Base-by-base conservation (phyloP, 805 yeast species). In the Spathaspora hagerdaliae region DNA sequence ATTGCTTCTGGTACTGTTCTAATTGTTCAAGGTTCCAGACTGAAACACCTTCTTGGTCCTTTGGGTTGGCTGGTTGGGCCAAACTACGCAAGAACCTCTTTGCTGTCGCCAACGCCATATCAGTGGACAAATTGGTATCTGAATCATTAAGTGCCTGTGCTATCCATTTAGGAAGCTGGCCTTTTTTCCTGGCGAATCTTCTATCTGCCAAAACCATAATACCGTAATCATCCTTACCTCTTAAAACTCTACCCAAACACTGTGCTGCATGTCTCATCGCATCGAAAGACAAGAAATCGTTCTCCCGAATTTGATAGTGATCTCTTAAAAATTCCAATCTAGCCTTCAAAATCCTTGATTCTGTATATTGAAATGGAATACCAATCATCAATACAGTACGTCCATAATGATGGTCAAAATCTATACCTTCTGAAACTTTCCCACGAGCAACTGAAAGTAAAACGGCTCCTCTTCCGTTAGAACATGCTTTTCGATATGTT, bases 211-310 rank as follows among this genome's bases (percentile, higher is more conserved):
- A 69, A 37, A 94, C 97, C 99, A 94, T 94, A 54, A 94, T 86
- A 51, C 99, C 99, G 64, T 94, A 94, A 71, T 94, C 99, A 60
- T 94, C 97, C 63, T 94, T 94, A 53, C 99, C 99, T 71, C 99
- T 81, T 51, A 94, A 71, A 44, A 94, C 99, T 61, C 99, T 82
- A 9, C 99, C 99, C 58, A 94, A 69, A 67, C 99, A 94, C 65
- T 94, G 99, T 0, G 99, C 98, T 4, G 98, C 99, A 69, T 94
- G 99, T 60, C 99, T 81, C 99, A 94, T 94, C 11, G 99, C 99
- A 67, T 94, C 99, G 74, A 94, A 94, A 9, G 98, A 91, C 34
- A 94, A 63, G 61, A 94, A 94, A 58, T 94, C 99, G 60, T 88
- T 90, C 58, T 94, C 99, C 51, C 89, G 78, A 45, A 94, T 92